A percentile compares a stretch with the other conserved stretches of the same genome.
Conservation (phyloP, 225 moss, liverwort and hornwort genomes). For the Climacium dendroides region DNA sequence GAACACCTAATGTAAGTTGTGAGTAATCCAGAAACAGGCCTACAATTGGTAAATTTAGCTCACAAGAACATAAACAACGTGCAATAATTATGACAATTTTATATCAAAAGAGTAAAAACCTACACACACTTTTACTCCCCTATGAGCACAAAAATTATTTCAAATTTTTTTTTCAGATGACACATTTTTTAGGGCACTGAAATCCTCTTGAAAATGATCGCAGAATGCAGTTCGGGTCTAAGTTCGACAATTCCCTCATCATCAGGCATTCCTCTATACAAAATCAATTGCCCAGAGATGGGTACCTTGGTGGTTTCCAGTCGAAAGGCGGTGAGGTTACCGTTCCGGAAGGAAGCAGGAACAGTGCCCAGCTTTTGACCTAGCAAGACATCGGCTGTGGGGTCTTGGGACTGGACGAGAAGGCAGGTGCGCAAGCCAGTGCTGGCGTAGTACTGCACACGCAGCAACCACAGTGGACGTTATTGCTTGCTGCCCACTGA, state of each 20-base stretch:
- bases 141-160: neutral
- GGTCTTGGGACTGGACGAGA: conserved; percentile 88
- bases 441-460: conserved; percentile 99
- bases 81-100: neutral
- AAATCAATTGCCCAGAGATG: neutral
- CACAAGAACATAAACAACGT: neutral
- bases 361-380: conserved; percentile 61
- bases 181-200: neutral
- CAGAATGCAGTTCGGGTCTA: neutral
- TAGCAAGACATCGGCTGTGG: conserved; percentile 73
- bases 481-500: conserved; percentile 6
- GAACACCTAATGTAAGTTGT: neutral
- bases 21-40: neutral
- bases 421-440: conserved; percentile 89
- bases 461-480: conserved; percentile 53
- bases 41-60: neutral
- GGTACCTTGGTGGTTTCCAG: conserved; percentile 84
- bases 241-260: neutral
- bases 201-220: neutral
- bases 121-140: neutral
- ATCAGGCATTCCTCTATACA: neutral
- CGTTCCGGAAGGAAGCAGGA: conserved; percentile 46
- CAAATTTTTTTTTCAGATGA: neutral
- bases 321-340: conserved; percentile 70
- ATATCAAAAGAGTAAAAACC: neutral